These are phyloP conservation scores for Zopfochytrium polystomum DNA, from an alignment of 371 early-diverging fungal species.

Conservation along the genomic window DNA sequence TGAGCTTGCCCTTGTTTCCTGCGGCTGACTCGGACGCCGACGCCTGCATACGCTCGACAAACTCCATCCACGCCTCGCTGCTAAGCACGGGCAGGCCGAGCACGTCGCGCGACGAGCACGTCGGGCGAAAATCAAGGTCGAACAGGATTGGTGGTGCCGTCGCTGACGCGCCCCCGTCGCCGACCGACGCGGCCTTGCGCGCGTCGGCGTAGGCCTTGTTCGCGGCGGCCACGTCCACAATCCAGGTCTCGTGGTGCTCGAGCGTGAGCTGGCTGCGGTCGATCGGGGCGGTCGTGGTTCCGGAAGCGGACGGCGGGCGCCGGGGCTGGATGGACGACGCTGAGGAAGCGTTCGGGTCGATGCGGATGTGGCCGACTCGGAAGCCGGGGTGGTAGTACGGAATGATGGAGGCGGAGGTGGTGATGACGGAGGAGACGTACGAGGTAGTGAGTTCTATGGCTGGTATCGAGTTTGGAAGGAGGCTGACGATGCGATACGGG, in stretches of 20 bases:
- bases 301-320: not conserved
- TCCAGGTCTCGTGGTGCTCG: conserved; percentile 1
- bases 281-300: not conserved
- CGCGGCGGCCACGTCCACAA: conserved; percentile 3
- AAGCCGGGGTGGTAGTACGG: conserved; percentile 11
- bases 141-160: no score
- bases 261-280: not conserved
- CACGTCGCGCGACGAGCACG: no score
- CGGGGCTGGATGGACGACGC: not conserved
- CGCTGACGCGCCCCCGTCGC: no score
- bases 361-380: conserved; percentile 6
- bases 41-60: no score
- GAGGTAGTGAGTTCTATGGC: conserved; percentile 9
- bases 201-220: conserved; percentile 1
- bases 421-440: not conserved
- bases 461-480: conserved; percentile 7
- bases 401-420: no score
- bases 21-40: no score
- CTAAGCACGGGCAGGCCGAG: no score
- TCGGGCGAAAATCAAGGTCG: no score
- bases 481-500: conserved; percentile 29
- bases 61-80: no score
- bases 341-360: not conserved
- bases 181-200: no score
- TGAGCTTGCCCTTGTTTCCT: no score